Conservation (phyloP, 495 filamentous ascomycete genomes). For the Annulohypoxylon moriforme region DNA sequence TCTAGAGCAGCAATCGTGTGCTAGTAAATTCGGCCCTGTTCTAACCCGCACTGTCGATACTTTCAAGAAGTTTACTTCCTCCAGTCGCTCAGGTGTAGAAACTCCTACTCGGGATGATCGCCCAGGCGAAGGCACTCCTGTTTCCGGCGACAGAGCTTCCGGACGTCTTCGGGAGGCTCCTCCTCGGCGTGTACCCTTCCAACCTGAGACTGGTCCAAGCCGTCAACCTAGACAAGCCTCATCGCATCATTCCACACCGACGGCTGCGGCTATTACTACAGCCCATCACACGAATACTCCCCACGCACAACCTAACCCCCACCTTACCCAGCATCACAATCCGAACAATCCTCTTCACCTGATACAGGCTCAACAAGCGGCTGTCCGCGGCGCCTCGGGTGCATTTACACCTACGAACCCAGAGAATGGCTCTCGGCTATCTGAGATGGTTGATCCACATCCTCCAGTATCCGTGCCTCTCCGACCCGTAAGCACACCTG, state of each 20-base stretch:
- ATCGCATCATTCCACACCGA: conserved; percentile 55
- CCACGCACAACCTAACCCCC: conserved; percentile 47
- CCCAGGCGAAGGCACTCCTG: conserved; percentile 69
- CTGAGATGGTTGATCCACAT: conserved; percentile 69
- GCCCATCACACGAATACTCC: conserved; percentile 47
- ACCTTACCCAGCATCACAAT: conserved; percentile 48
- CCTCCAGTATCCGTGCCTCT: conserved; percentile 67
- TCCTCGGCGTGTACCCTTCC: conserved; percentile 82
- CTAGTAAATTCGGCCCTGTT: conserved; percentile 74
- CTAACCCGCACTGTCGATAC: conserved; percentile 82
- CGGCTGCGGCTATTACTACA: conserved; percentile 46
- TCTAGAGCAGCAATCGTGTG: conserved; percentile 68
- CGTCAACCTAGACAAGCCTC: conserved; percentile 69
- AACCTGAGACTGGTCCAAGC: conserved; percentile 73
- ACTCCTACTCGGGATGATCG: conserved; percentile 71
- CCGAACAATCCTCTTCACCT: conserved; percentile 43
- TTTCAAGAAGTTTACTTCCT: conserved; percentile 56
- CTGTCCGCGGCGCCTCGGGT: conserved; percentile 53
- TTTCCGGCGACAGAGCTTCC: conserved; percentile 68
- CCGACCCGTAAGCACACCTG: conserved; percentile 75
- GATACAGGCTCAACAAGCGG: conserved; percentile 50
- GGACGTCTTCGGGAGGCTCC: conserved; percentile 81
- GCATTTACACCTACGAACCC: conserved; percentile 51
- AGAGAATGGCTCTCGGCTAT: conserved; percentile 61
- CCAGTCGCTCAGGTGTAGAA: conserved; percentile 67